Conservation (phyloP, 225 moss, liverwort and hornwort species). For the Marchantia paleacea region DNA sequence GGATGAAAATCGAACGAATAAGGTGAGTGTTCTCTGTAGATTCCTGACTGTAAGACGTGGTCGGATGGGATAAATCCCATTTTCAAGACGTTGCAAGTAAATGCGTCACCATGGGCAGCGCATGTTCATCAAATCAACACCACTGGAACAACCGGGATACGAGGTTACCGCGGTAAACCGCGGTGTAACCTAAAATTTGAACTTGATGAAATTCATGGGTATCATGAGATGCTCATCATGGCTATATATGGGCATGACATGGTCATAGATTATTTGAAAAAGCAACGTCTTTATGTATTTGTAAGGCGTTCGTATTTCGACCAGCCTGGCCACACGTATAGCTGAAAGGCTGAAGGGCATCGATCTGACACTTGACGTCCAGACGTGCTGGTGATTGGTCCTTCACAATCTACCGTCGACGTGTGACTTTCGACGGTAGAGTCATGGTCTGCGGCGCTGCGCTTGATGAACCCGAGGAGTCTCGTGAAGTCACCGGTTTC, state of each 20-base stretch:
- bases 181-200: constrained; percentile 32
- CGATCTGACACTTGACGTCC: constrained; percentile 8
- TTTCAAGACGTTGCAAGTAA: background rate
- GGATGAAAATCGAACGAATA: background rate
- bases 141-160: background rate
- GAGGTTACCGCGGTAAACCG: constrained; percentile 21
- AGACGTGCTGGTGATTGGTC: background rate
- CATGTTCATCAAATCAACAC: background rate
- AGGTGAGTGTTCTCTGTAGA: background rate
- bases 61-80: background rate
- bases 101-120: background rate
- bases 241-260: constrained; percentile 12
- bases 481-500: background rate
- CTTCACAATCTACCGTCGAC: background rate
- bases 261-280: constrained; percentile 33
- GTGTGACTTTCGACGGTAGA: background rate
- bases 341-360: background rate
- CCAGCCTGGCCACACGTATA: constrained; percentile 22
- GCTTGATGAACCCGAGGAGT: background rate
- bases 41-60: constrained; percentile 6
- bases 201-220: constrained; percentile 4
- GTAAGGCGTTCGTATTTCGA: constrained; percentile 9
- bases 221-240: constrained; percentile 19
- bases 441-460: background rate
- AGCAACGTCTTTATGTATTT: constrained; percentile 38